Evolutionary conservation across 2,329 filamentous ascomycete species (phyloP).

Genomic region (Talaromyces sp.): DNA sequence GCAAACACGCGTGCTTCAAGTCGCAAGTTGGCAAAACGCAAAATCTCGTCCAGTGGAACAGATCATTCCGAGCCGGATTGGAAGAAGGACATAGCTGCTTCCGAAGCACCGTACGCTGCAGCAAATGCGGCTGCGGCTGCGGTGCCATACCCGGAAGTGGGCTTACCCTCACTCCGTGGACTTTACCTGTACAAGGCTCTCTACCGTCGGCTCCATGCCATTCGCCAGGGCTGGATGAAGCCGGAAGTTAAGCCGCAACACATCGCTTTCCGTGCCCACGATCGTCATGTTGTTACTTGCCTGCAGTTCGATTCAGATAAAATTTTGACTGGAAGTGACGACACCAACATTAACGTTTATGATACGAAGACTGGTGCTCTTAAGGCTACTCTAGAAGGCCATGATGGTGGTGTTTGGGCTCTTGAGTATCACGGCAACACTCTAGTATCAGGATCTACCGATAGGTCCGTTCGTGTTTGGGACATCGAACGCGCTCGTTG

Average conservation of each 20-base stretch:
- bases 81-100: slow-evolving; percentile 53
- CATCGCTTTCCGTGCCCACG: slow-evolving; percentile 94
- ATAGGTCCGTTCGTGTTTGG: slow-evolving; percentile 98
- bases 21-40: slow-evolving; percentile 61
- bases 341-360: slow-evolving; percentile 97
- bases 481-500: slow-evolving; percentile 92
- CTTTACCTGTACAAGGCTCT: slow-evolving; percentile 96
- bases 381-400: slow-evolving; percentile 80
- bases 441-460: slow-evolving; percentile 92
- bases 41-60: slow-evolving; percentile 51
- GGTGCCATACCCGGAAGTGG: slow-evolving; percentile 79
- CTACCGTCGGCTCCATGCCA: slow-evolving; percentile 89
- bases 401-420: slow-evolving; percentile 97
- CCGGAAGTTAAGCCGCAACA: slow-evolving; percentile 81
- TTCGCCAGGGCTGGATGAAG: slow-evolving; percentile 89
- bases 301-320: slow-evolving; percentile 98
- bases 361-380: slow-evolving; percentile 92
- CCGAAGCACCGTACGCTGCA: slow-evolving; percentile 80
- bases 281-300: slow-evolving; percentile 94
- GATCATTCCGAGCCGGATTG: slow-evolving; percentile 48
- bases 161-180: slow-evolving; percentile 74
- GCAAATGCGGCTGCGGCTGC: slow-evolving; percentile 82
- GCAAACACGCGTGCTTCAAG: slow-evolving; percentile 48
- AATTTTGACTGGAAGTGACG: slow-evolving; percentile 95
- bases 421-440: slow-evolving; percentile 95